Base-by-base conservation (phyloP, 352 stramenopile genomes). In the Phytophthora pinifolia region DNA sequence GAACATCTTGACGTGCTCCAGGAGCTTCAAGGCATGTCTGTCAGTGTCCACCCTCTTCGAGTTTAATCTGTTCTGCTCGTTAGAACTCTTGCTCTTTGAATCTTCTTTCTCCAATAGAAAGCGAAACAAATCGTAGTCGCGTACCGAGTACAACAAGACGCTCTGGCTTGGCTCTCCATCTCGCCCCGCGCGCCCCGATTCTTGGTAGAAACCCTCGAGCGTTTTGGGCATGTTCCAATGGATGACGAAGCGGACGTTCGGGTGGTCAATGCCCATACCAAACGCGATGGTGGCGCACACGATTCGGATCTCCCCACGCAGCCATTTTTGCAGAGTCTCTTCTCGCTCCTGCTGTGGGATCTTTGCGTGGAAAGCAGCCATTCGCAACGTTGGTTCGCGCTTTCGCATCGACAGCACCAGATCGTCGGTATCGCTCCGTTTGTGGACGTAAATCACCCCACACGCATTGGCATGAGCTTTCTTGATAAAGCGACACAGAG, bases 121-220 rank as follows among this genome's bases (percentile, higher is more conserved):
- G 1, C 46, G 63, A 33, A 83, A 81, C 8, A 83, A 48, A 8
- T 81, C 62, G 13, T 75, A 82, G 62, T 88, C 75, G 5, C 58
- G 55, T 2, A 47, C 47, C 4, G 71, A 73, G 64, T 95, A 97
- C 14, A 96, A 72, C 20, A 98, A 34, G 15, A 96, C 65, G 55
- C 90, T 97, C 14, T 94, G 69, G 56, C 81, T 86, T 0, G 88
- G 73, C 6, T 86, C 35, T 14, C 96, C 96, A 69, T 99, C 96
- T 41, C 96, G 79, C 15, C 97, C 97, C 13, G 92, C 96, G 36
- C 97, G 77, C 0, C 96, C 97, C 3, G 85, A 91, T 79, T 99
- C 96, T 72, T 99, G 96, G 67, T 98, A 99, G 60, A 99, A 98
- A 9, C 88, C 94, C 63, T 99, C 96, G 6, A 99, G 62, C 13